Evolutionary conservation across 257 asterid genomes (phyloP), one percentile per base, ranked within the genome.

Genomic region (Euphrasia confusa): DNA sequence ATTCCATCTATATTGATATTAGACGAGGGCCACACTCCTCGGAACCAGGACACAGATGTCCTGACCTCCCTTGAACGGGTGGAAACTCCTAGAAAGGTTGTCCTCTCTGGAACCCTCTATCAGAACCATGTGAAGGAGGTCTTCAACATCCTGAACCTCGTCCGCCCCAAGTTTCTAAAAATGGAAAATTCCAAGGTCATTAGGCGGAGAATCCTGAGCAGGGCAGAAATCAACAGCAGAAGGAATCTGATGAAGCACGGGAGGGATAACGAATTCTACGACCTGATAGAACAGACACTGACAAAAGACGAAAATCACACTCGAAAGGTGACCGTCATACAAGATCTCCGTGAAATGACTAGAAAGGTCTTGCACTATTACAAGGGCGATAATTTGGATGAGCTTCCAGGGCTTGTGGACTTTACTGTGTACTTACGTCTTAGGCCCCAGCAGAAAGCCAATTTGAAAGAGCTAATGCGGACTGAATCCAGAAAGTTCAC

Each of bases 21-120:
- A 68, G 99, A 93, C 57, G 99, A 93, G 79, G 99, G 99, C 2
- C 99, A 93, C 76, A 89, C 96, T 0, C 97, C 99, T 3, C 70
- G 97, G 62, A 93, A 93, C 73, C 90, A 80, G 70, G 97, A 89
- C 54, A 93, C 99, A 3, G 96, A 89, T 74, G 80, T 93, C 44
- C 65, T 93, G 78, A 89, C 90, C 13, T 89, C 96, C 54, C 94
- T 93, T 37, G 95, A 89, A 77, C 87, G 88, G 80, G 86, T 93
- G 5, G 86, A 85, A 79, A 89, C 97, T 26, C 65, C 83, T 48
- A 77, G 96, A 64, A 89, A 93, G 71, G 96, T 93, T 53, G 99
- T 93, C 59, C 95, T 93, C 2, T 93, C 99, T 13, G 99, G 99
- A 40, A 93, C 99, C 1, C 81, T 93, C 5, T 93, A 87, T 70